These are phyloP conservation scores for Dioscorea dumetorum DNA, from an alignment of 106 monocot genomes.

Conservation along the genomic window DNA sequence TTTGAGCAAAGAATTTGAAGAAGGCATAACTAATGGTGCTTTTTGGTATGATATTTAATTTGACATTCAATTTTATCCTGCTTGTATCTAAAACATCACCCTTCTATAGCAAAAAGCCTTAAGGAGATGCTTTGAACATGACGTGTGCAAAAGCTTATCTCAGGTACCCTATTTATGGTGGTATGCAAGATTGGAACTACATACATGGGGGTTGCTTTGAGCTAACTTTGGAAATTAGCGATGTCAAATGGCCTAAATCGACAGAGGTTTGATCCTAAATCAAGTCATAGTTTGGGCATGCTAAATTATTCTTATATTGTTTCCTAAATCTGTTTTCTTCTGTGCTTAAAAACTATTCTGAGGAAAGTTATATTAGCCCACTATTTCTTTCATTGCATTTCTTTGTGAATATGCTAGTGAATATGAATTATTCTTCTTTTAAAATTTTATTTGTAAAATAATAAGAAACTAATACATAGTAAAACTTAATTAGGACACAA, in stretches of 20 bases:
- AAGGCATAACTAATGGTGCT: constrained; percentile 94
- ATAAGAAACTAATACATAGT: too few species aligned
- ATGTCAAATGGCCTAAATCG: constrained; percentile 93
- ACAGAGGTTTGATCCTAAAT: constrained; percentile 45
- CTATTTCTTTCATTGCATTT: background rate
- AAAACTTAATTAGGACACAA: too few species aligned
- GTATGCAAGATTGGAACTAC: constrained; percentile 99
- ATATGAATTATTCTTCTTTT: background rate
- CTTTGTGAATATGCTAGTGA: background rate
- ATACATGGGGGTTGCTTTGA: constrained; percentile 98
- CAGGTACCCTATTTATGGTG: constrained; percentile 99
- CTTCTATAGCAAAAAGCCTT: background rate
- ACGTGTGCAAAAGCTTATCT: background rate
- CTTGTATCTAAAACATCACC: background rate
- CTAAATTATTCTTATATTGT: background rate
- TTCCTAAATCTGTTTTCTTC: background rate
- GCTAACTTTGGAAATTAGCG: constrained; percentile 90
- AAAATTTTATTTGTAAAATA: too few species aligned
- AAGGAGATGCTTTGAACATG: background rate
- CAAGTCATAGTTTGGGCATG: constrained; percentile 2
- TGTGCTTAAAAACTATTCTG: background rate
- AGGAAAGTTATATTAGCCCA: background rate
- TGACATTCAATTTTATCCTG: background rate
- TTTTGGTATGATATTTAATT: constrained; percentile 47
- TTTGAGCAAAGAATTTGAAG: constrained; percentile 78